Percentiles rank a stretch among this genome's conserved stretches.
Evolutionary conservation across 805 yeast species (phyloP).

Genomic region (Pichia nakasei): DNA sequence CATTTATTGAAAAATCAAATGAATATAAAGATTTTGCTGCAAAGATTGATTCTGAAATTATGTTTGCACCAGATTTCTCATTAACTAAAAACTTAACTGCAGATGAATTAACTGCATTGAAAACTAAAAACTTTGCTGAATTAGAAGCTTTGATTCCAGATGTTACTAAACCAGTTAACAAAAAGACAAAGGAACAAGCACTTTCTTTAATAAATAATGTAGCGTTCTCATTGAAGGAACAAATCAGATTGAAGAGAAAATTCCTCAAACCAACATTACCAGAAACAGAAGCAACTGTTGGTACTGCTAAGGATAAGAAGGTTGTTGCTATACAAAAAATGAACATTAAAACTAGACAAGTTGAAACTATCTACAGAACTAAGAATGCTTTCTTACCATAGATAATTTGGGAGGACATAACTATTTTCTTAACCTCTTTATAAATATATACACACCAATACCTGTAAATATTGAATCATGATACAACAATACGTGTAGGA

Average conservation of each 20-base stretch:
- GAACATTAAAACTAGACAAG: conserved; percentile 45
- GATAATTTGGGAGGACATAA: too few relatives aligned
- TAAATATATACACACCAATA: too few relatives aligned
- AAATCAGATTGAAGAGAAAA: conserved; percentile 32
- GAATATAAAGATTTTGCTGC: conserved; percentile 32
- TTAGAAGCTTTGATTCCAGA: conserved; percentile 16
- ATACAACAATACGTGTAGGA: too few relatives aligned
- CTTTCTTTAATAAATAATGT: conserved; percentile 33
- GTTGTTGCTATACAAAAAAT: conserved; percentile 47
- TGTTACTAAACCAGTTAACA: conserved; percentile 21
- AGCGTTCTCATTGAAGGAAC: conserved; percentile 30
- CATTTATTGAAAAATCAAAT: conserved; percentile 15
- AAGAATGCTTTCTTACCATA: conserved; percentile 37
- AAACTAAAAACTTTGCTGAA: conserved; percentile 13
- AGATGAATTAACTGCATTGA: conserved; percentile 25
- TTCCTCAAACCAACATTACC: conserved; percentile 53
- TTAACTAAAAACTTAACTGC: conserved; percentile 32
- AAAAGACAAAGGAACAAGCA: conserved; percentile 34
- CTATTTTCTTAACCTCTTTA: too few relatives aligned
- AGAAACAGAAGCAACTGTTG: conserved; percentile 30
- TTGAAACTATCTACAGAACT: conserved; percentile 47
- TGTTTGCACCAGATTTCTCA: conserved; percentile 38
- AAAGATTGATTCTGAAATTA: conserved; percentile 35
- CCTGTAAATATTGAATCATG: neutral
- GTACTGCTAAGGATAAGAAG: conserved; percentile 34